Evolutionary conservation across 305 asterid species (phyloP).

Genomic region (Withania somnifera): DNA sequence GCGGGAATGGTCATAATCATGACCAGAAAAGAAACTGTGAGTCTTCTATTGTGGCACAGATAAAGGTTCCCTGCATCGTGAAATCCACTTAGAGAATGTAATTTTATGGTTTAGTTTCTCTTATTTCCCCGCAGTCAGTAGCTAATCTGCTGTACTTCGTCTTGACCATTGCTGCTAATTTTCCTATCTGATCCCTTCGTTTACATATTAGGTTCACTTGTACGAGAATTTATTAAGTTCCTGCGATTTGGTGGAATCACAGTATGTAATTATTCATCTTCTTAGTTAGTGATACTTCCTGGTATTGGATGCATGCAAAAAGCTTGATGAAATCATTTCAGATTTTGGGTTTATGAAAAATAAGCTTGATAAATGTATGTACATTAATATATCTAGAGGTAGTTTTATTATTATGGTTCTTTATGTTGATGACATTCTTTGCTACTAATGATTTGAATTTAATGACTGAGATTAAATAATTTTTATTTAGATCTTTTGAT

Average conservation of each 20-base stretch:
- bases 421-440: too few relatives aligned
- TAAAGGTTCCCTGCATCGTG: background rate
- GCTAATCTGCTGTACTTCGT: constrained; percentile 6
- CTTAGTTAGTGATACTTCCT: constrained; percentile 2
- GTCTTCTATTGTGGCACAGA: background rate
- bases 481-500: too few relatives aligned
- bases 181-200: constrained; percentile 2
- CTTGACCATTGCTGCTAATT: background rate
- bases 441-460: too few relatives aligned
- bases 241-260: constrained; percentile 97
- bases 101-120: background rate
- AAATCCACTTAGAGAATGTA: background rate
- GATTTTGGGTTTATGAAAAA: too few relatives aligned
- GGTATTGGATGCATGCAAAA: background rate
- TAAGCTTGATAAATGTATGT: too few relatives aligned
- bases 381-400: too few relatives aligned
- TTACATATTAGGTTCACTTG: constrained; percentile 66
- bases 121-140: background rate
- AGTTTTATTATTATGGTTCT: too few relatives aligned
- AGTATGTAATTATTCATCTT: constrained; percentile 51
- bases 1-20: constrained; percentile 89
- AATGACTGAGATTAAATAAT: too few relatives aligned
- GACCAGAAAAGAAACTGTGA: constrained; percentile 97
- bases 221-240: constrained; percentile 88
- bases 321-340: too few relatives aligned